Percentiles rank a stretch among this genome's conserved stretches.
These are phyloP conservation scores for Laguncularia racemosa DNA, from an alignment of 345 rosid species.

Conservation along the genomic window DNA sequence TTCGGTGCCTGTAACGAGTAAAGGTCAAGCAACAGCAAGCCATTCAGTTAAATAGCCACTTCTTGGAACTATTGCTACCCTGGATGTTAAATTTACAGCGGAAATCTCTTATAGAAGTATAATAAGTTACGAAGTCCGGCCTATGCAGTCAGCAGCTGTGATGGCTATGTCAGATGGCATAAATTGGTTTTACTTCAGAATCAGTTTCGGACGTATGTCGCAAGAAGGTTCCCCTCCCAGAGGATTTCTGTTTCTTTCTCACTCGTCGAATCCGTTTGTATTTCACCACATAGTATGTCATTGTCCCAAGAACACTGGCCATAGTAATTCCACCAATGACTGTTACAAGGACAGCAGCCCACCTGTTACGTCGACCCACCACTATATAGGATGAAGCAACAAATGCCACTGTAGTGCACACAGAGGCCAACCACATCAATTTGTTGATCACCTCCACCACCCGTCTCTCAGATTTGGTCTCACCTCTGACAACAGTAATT, in stretches of 20 bases:
- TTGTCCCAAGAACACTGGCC: conserved; percentile 58
- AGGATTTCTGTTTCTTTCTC: conserved; percentile 47
- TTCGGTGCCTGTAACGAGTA: not conserved
- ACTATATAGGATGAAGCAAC: conserved; percentile 78
- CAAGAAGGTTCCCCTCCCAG: conserved; percentile 25
- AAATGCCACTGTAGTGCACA: conserved; percentile 73
- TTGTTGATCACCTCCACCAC: conserved; percentile 84
- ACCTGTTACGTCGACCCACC: conserved; percentile 52
- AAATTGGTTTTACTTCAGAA: conserved; percentile 60
- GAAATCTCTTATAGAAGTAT: not conserved
- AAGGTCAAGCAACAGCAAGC: conserved; percentile 3
- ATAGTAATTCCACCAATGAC: conserved; percentile 63
- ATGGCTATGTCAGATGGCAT: conserved; percentile 47
- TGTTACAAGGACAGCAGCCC: conserved; percentile 79
- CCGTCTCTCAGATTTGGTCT: conserved; percentile 65
- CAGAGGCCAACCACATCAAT: conserved; percentile 94
- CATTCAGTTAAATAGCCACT: not conserved
- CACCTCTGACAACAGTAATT: conserved; percentile 83
- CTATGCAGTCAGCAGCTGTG: not conserved
- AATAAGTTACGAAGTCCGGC: not conserved
- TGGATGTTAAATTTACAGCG: not conserved
- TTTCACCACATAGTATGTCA: conserved; percentile 79
- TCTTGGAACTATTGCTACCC: not conserved
- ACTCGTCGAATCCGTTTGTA: conserved; percentile 41
- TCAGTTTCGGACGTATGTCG: conserved; percentile 45